These are phyloP conservation scores for Ogataea saltuana DNA, from an alignment of 805 yeast species.

Conservation along the genomic window DNA sequence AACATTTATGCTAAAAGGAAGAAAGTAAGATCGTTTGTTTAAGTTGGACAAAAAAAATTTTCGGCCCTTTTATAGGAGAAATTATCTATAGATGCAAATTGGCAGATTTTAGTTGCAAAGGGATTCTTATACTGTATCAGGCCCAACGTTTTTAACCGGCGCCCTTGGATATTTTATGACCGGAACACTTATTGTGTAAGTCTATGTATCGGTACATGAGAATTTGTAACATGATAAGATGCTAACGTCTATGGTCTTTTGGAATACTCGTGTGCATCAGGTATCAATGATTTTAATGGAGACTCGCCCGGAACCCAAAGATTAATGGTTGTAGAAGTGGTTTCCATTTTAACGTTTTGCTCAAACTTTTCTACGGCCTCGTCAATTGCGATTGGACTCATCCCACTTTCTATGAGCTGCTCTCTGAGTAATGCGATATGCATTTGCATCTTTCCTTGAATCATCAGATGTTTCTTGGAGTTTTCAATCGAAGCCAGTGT, in stretches of 20 bases:
- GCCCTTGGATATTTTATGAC: neutral
- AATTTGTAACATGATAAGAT: neutral
- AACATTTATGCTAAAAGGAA: constrained; percentile 25
- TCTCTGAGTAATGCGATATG: constrained; percentile 67
- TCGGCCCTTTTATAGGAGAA: constrained; percentile 3
- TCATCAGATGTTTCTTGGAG: constrained; percentile 46
- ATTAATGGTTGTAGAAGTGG: constrained; percentile 55
- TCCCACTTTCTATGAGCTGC: constrained; percentile 57
- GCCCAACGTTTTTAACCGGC: neutral
- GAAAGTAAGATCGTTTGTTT: constrained; percentile 18
- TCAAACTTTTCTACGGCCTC: constrained; percentile 57
- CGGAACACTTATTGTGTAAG: neutral
- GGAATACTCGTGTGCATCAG: constrained; percentile 63
- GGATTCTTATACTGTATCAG: neutral
- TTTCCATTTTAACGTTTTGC: constrained; percentile 55
- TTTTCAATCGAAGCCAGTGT: constrained; percentile 55
- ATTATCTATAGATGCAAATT: neutral
- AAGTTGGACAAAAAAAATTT: constrained; percentile 8
- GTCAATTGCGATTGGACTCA: constrained; percentile 58
- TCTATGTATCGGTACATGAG: neutral
- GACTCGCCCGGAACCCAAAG: constrained; percentile 62
- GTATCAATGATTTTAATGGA: constrained; percentile 50
- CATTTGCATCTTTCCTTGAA: constrained; percentile 60
- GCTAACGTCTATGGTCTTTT: constrained; percentile 33
- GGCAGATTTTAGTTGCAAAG: constrained; percentile 4